Percentiles rank a stretch among this genome's conserved stretches.
phyloP scores from a whole-genome alignment of 495 filamentous ascomycete genomes.

The Neurospora intermedia region DNA sequence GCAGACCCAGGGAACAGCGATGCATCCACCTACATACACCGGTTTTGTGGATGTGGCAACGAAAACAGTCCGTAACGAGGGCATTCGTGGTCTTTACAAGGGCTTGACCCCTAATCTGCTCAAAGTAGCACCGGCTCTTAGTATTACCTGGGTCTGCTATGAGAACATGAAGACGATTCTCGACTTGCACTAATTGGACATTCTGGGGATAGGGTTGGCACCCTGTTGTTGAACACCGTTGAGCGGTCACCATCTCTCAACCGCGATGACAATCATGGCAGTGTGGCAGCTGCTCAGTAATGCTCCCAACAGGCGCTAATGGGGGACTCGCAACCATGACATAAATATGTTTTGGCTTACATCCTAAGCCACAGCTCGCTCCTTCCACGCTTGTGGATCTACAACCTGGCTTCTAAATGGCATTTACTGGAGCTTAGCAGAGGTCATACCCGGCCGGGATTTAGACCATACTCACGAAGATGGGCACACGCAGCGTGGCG shows the following conservation, averaged over 20 bases:
- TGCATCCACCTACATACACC: constrained; percentile 84
- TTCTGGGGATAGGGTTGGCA: neutral
- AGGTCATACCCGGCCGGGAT: neutral
- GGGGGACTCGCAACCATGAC: neutral
- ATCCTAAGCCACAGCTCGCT: neutral
- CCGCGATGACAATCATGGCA: neutral
- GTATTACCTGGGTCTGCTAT: constrained; percentile 96
- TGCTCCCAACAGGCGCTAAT: neutral
- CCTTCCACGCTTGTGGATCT: neutral
- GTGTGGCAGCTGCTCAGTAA: neutral
- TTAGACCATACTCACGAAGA: neutral
- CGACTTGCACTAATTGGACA: constrained; percentile 38
- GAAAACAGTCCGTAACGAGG: constrained; percentile 75
- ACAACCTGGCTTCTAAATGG: neutral
- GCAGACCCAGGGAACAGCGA: constrained; percentile 85
- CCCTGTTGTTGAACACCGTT: neutral
- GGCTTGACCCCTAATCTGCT: constrained; percentile 90
- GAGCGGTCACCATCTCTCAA: neutral
- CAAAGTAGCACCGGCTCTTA: constrained; percentile 93
- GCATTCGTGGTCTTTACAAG: constrained; percentile 80
- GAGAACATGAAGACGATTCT: constrained; percentile 83
- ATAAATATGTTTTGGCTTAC: neutral
- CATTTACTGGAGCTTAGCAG: neutral
- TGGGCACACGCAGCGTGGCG: neutral
- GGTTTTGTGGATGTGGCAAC: constrained; percentile 78